Evolutionary conservation across 495 filamentous ascomycete species (phyloP).

Genomic region (Beverwykella pulmonaria): DNA sequence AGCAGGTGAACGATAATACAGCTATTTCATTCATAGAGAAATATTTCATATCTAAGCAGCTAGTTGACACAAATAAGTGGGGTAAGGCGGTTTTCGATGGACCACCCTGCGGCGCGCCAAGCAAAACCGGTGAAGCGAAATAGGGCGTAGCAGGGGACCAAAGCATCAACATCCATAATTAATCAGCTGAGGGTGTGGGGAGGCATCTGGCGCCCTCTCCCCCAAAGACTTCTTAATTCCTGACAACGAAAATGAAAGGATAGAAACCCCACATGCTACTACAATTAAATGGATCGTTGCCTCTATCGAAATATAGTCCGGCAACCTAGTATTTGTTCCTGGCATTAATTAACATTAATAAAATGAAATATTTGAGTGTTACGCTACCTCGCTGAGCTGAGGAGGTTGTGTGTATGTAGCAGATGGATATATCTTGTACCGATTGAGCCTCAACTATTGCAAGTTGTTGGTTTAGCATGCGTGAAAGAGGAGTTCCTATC

Average conservation of each 20-base stretch:
- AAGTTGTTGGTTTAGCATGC: background rate
- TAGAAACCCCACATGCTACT: background rate
- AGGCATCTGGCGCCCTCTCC: background rate
- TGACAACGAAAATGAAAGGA: background rate
- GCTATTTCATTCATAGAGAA: background rate
- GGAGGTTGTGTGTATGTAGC: background rate
- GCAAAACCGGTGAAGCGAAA: background rate
- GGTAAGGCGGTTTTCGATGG: background rate
- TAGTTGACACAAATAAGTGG: background rate
- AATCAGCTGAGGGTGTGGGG: too few species aligned
- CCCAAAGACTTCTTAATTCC: background rate
- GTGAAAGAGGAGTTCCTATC: background rate
- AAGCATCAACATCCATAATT: background rate
- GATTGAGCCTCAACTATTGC: conserved; percentile 15
- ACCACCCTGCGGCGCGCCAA: too few species aligned
- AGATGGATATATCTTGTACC: conserved; percentile 17
- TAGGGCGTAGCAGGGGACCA: background rate
- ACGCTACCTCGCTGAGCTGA: background rate
- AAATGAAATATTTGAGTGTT: conserved; percentile 2
- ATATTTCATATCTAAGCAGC: background rate
- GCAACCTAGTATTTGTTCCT: conserved; percentile 4
- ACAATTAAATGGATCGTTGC: background rate
- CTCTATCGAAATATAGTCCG: conserved; percentile 1
- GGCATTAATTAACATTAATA: background rate
- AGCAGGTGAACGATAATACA: background rate